Base-by-base conservation (phyloP, 495 filamentous ascomycete species). In the Acidomyces sp. region DNA sequence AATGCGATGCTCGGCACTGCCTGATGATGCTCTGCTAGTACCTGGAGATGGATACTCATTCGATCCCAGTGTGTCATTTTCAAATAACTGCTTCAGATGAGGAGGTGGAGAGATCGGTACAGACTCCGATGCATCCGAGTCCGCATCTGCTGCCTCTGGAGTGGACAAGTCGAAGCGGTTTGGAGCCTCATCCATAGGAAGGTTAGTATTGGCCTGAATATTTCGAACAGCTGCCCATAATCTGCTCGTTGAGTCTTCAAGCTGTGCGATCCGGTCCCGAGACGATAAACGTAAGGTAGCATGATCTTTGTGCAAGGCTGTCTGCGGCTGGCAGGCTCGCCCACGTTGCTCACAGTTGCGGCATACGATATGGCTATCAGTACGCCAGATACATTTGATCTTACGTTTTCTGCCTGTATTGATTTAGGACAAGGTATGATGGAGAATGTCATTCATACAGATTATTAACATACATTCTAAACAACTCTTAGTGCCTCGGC, bases 401-500 rank as follows among this genome's bases (percentile, higher is more conserved):
- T 39, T 39, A 5, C 37, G 37, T 39, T 39, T 22, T 39, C 37
- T 22, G 37, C 37, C 37, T 39, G 22, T 39, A 20, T 16, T 13
- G 26, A 26, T 39, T 39, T 29, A 39, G 37, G 22, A 27, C 13
- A 22, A 26, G 22, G 30, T 6, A 20, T 6, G 30, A 27, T 9
- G 37, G 20, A n/a, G n/a, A n/a, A n/a, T n/a, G n/a, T n/a, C n/a
- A n/a, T n/a, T 21, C 17, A 17, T 34, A 31, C 23, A 26, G 12
- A 29, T 27, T 39, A 26, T 26, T 29, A 17, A 39, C 37, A 39
- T 39, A 27, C 37, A 17, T 39, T 15, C 11, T 6, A 39, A 22
- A 18, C 30, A 26, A 22, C 37, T 39, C 37, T 29, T 39, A 22
- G 37, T 39, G 12, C 37, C 37, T 12, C 37, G 37, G 30, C 37